These are phyloP conservation scores for Inonotus obliquus DNA, from an alignment of 1,284 basidiomycete genomes.

Conservation along the genomic window DNA sequence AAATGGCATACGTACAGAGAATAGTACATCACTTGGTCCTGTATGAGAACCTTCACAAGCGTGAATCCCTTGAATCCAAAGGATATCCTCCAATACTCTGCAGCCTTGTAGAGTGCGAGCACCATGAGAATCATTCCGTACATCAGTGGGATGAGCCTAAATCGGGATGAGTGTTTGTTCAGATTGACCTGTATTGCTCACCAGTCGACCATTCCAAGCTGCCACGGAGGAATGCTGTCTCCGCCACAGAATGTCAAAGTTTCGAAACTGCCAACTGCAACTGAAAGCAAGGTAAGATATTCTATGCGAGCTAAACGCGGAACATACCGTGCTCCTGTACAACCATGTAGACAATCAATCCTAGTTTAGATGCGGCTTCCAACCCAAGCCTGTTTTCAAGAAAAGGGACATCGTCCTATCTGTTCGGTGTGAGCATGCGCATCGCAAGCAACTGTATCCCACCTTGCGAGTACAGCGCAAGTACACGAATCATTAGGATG, in stretches of 20 bases:
- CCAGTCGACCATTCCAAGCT: neutral
- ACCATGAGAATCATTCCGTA: neutral
- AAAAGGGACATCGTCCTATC: neutral
- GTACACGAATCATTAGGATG: conserved; percentile 4
- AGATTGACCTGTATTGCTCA: neutral
- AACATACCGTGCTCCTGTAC: neutral
- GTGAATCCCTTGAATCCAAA: neutral
- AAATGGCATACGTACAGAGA: neutral
- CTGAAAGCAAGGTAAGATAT: neutral
- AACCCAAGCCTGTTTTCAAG: neutral
- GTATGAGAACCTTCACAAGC: conserved; percentile 3
- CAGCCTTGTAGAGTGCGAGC: neutral
- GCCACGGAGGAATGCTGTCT: neutral
- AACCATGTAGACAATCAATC: neutral
- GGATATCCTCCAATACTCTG: neutral
- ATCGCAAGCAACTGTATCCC: neutral
- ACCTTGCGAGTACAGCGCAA: conserved; percentile 8
- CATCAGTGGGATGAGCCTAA: no score
- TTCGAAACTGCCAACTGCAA: neutral
- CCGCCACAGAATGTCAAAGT: neutral
- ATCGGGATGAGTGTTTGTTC: no score
- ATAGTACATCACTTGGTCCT: neutral
- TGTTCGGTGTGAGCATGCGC: neutral
- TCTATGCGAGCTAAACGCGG: neutral
- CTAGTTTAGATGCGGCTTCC: neutral